Percentiles rank a stretch among this genome's conserved stretches.
Evolutionary conservation across 1,284 basidiomycete genomes (phyloP).

Genomic region (Nidula niveotomentosa): DNA sequence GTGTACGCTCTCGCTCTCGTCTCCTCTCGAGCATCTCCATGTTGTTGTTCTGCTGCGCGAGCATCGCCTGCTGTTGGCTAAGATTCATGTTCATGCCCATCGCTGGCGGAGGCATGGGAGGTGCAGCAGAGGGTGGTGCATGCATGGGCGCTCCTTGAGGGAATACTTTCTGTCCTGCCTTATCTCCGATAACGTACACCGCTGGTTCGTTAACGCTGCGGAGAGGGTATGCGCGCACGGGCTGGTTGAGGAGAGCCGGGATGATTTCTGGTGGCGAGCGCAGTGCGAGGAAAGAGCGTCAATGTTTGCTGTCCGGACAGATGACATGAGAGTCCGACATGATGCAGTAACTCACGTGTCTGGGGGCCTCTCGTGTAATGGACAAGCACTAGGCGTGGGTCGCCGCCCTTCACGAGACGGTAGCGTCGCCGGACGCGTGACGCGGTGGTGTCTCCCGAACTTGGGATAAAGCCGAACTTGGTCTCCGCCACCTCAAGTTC

Average conservation of each 20-base stretch:
- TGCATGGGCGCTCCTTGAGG: conserved; percentile 36
- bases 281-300: conserved; percentile 7
- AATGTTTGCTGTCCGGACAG: neutral
- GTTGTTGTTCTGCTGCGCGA: conserved; percentile 67
- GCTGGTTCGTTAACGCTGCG: conserved; percentile 61
- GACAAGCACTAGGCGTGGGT: conserved; percentile 65
- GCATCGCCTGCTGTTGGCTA: conserved; percentile 57
- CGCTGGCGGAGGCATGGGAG: conserved; percentile 25
- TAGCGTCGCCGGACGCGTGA: conserved; percentile 67
- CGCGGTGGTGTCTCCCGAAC: conserved; percentile 53
- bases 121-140: conserved; percentile 18
- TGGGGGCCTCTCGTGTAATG: conserved; percentile 68
- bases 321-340: conserved; percentile 7
- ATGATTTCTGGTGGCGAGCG: conserved; percentile 45
- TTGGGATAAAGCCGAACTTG: conserved; percentile 75
- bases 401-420: conserved; percentile 68
- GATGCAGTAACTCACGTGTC: conserved; percentile 45
- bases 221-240: conserved; percentile 68
- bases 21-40: conserved; percentile 69
- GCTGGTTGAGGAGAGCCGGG: conserved; percentile 52
- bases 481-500: conserved; percentile 74
- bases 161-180: conserved; percentile 61
- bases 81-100: conserved; percentile 34
- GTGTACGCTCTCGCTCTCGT: conserved; percentile 44
- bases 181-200: conserved; percentile 69